Base-by-base conservation (phyloP, 2,329 filamentous ascomycete species). In the Botrytis tulipae region DNA sequence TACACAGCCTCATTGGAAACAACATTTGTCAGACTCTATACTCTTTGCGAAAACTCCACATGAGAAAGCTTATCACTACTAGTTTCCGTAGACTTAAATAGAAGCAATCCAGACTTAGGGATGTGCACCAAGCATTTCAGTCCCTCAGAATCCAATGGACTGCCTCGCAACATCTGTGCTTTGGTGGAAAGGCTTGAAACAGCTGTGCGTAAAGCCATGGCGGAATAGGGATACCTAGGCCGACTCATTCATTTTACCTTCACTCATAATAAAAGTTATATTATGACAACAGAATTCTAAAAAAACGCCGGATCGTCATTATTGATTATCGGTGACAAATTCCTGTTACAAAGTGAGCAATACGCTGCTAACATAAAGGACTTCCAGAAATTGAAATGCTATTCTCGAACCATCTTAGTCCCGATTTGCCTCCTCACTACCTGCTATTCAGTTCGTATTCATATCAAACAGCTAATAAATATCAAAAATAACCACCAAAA, bases 401-500 rank as follows among this genome's bases (percentile, higher is more conserved):
- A 69, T 22, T 57, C 48, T 57, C 12, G n/a, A 42, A 42, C n/a
- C 37, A 18, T 46, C 42, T 42, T 51, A 16, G 35, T 57, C 32
- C 48, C 29, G 57, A 65, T 29, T 29, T 37, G 42, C 32, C 37
- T 69, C 18, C 29, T 57, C 22, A 69, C 66, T 71, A 71, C 67
- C 44, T 40, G 61, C 69, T 59, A 37, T 54, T 35, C 62, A 75
- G 73, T 73, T 76, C 77, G 73, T 77, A 77, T 78, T 74, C 76
- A 79, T 73, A 77, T 73, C 71, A 77, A 70, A 70, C 73, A 54
- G 67, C 70, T 71, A 73, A 73, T 66, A 68, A 54, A 73, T 74
- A 76, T 76, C 73, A 75, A 76, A 72, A 74, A 72, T 63, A 75
- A 74, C 75, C 75, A 60, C 76, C 75, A 71, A 73, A 73, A 75